phyloP scores from a whole-genome alignment of 208 protist genomes.

The Borovskyia barvae region DNA sequence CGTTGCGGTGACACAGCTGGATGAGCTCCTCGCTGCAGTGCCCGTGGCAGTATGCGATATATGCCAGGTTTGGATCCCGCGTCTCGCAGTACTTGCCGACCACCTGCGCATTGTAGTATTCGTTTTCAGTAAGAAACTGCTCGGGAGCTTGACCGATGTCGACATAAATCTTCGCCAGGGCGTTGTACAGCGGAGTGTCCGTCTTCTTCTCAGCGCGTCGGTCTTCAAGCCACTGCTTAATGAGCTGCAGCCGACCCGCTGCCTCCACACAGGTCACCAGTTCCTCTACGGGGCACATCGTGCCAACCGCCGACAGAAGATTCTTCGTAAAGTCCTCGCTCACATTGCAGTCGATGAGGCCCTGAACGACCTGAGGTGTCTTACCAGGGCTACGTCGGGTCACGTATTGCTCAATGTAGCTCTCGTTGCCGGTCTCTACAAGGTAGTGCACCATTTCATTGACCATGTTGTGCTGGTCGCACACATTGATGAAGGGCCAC shows the following conservation, averaged over 20 bases:
- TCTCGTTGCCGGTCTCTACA: constrained; percentile 95
- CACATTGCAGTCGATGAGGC: constrained; percentile 98
- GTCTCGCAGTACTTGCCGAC: constrained; percentile 99
- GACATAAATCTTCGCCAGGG: constrained; percentile 99
- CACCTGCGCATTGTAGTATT: constrained; percentile 95
- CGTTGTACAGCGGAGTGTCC: constrained; percentile 97
- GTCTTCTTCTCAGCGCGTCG: constrained; percentile 94
- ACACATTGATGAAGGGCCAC: constrained; percentile 99
- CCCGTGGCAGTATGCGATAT: constrained; percentile 96
- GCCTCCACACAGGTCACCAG: constrained; percentile 84
- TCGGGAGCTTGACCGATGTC: constrained; percentile 96
- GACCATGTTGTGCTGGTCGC: constrained; percentile 98
- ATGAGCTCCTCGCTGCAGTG: constrained; percentile 97
- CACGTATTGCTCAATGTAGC: constrained; percentile 97
- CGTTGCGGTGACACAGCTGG: constrained; percentile 96
- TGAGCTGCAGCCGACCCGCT: constrained; percentile 94
- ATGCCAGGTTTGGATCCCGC: constrained; percentile 97
- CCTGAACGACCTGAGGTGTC: constrained; percentile 97
- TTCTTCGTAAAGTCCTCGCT: constrained; percentile 97
- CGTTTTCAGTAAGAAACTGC: constrained; percentile 96
- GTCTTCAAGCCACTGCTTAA: constrained; percentile 98
- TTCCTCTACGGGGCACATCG: constrained; percentile 94
- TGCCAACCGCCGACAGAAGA: constrained; percentile 94
- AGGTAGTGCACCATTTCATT: constrained; percentile 98
- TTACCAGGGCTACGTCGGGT: constrained; percentile 95